A percentile compares a stretch with the other conserved stretches of the same genome.
These are phyloP conservation scores for Glycine soja DNA, from an alignment of 306 rosid species.

Conservation along the genomic window DNA sequence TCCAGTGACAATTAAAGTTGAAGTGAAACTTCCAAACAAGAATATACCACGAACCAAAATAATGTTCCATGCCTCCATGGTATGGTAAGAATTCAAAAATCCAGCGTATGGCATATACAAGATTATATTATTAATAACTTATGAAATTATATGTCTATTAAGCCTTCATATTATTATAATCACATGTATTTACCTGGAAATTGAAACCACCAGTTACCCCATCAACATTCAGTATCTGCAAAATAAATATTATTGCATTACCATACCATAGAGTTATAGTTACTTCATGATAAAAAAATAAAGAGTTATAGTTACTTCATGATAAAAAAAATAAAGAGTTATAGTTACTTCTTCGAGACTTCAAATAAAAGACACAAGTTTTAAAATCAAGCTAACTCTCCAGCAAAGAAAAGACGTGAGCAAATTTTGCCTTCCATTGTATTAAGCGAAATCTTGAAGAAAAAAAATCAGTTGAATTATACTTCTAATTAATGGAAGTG, in stretches of 20 bases:
- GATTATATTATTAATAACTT: neutral
- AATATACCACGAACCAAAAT: slow-evolving; percentile 32
- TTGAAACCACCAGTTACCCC: slow-evolving; percentile 97
- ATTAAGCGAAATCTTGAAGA: slow-evolving; percentile 65
- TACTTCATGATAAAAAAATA: no score
- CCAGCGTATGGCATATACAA: neutral
- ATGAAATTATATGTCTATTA: slow-evolving; percentile 27
- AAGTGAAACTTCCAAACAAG: slow-evolving; percentile 15
- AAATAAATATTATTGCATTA: slow-evolving; percentile 31
- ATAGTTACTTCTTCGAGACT: slow-evolving; percentile 8
- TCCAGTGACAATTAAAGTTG: slow-evolving; percentile 5
- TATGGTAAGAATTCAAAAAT: slow-evolving; percentile 24
- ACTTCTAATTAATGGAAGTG: slow-evolving; percentile 24
- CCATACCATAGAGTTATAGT: slow-evolving; percentile 2
- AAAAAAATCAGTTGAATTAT: slow-evolving; percentile 30
- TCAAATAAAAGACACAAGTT: slow-evolving; percentile 24
- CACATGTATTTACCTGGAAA: slow-evolving; percentile 73
- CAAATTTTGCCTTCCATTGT: slow-evolving; percentile 90
- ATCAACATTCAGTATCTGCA: slow-evolving; percentile 85
- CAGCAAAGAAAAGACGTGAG: slow-evolving; percentile 77
- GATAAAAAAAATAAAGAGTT: no score
- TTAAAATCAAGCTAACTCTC: slow-evolving; percentile 67
- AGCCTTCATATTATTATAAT: slow-evolving; percentile 12
- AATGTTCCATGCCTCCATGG: neutral
- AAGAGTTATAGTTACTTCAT: neutral